These are phyloP conservation scores for Verticillium zaregamsianum DNA, from an alignment of 2,329 filamentous ascomycete species.

Conservation along the genomic window DNA sequence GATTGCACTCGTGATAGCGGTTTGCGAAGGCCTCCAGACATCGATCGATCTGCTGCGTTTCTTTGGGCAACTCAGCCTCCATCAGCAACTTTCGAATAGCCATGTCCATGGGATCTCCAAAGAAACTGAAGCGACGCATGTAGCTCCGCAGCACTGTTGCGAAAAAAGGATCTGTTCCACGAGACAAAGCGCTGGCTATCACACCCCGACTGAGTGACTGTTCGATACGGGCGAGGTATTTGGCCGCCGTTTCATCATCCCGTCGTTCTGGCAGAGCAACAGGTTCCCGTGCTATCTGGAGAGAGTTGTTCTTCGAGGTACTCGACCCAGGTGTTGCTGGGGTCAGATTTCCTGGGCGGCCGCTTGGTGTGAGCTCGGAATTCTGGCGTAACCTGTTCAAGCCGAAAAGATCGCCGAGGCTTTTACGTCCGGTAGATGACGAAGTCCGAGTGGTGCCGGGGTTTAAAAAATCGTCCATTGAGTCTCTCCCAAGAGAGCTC, in stretches of 20 bases:
- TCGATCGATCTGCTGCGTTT: conserved; percentile 96
- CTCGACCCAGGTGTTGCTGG: conserved; percentile 65
- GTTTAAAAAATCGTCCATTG: conserved; percentile 65
- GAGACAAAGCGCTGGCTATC: conserved; percentile 81
- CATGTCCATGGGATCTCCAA: conserved; percentile 97
- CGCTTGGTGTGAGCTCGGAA: conserved; percentile 60
- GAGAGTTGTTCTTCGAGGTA: conserved; percentile 76
- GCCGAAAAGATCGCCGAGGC: conserved; percentile 84
- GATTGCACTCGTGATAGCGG: conserved; percentile 96
- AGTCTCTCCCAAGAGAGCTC: conserved; percentile 72
- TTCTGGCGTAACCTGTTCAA: conserved; percentile 76
- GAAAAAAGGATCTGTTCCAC: conserved; percentile 80
- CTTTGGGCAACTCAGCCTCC: conserved; percentile 93
- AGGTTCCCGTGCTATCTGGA: conserved; percentile 71
- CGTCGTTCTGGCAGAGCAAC: conserved; percentile 70
- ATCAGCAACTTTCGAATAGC: conserved; percentile 91
- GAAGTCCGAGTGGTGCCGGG: conserved; percentile 71
- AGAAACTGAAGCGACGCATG: conserved; percentile 92
- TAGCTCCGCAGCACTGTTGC: conserved; percentile 84
- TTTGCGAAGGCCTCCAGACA: conserved; percentile 93
- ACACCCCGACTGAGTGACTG: conserved; percentile 73
- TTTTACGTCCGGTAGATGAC: conserved; percentile 86
- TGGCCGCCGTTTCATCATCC: conserved; percentile 85
- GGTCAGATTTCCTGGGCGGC: conserved; percentile 64
- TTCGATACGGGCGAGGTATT: conserved; percentile 81